Evolutionary conservation across 1,139 yeast genomes (phyloP), one percentile per base, ranked within the genome.

Genomic region (Meyerozyma sp.): DNA sequence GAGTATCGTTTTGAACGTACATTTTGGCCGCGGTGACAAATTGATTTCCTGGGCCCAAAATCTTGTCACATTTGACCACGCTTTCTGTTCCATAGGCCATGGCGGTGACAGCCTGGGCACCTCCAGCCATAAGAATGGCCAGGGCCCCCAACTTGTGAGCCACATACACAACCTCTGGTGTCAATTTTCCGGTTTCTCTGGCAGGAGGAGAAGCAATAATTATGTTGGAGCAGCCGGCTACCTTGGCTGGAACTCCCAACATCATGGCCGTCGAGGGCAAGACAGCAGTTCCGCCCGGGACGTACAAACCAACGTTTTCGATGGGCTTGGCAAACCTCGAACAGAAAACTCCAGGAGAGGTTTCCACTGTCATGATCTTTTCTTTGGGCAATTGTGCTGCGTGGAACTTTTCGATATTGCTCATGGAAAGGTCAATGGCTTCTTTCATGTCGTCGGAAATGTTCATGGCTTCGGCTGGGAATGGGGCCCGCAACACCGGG

Each of bases 161-260:
- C 44, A 94, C 97, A 57, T 93, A 93, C 4, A 91, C 97, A 45
- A 94, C 97, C 63, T 93, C 99, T 10, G 98, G 98, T 5, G 97
- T 89, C 52, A 93, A 76, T 46, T 81, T 85, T 35, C 99, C 98
- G 50, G 95, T 95, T 42, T 81, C 75, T 55, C 96, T 82, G n/a
- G 77, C 63, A 44, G 98, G 98, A 30, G 99, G 99, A n/a, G 98
- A 86, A 0, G 99, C 98, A 62, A 93, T 66, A n/a, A 91, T 70
- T 52, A 93, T 91, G 60, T 90, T 91, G 55, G 84, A 80, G 72
- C 98, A 93, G 3, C 97, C 97, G 23, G 99, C 99, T 47, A 93
- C 99, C 65, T 84, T 81, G 14, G 98, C 98, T n/a, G 98, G 98
- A 35, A 93, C 97, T 57, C 98, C 98, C 57, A 93, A 77, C 97